Conservation (phyloP, 2,329 filamentous ascomycete species). For the Calycina herbarum region DNA sequence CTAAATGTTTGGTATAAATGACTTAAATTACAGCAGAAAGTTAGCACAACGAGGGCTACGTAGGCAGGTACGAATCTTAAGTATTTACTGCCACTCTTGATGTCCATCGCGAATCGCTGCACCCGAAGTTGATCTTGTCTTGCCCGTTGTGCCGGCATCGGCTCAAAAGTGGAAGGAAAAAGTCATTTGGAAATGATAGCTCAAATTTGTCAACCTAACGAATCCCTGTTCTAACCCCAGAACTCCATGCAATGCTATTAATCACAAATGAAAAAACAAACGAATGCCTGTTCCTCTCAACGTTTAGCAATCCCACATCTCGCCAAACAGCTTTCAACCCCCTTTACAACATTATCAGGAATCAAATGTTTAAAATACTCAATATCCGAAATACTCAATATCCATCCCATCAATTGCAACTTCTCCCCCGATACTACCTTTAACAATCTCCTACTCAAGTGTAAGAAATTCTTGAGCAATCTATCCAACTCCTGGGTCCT, state of each 20-base stretch:
- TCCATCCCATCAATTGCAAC: conserved; percentile 35
- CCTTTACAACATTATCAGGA: conserved; percentile 45
- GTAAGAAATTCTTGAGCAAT: conserved; percentile 42
- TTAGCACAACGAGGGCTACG: too few species aligned
- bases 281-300: conserved; percentile 7
- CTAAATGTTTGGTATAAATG: too few species aligned
- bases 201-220: too few species aligned
- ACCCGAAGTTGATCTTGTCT: too few species aligned
- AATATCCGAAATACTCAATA: conserved; percentile 22
- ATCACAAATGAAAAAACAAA: not conserved
- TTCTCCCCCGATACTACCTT: conserved; percentile 33
- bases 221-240: too few species aligned
- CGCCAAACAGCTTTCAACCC: conserved; percentile 45
- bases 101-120: too few species aligned
- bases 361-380: conserved; percentile 34
- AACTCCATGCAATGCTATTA: not conserved
- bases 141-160: too few species aligned
- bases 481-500: conserved; percentile 41
- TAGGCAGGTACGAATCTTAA: too few species aligned
- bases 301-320: conserved; percentile 42
- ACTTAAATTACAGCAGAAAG: too few species aligned
- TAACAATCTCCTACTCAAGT: conserved; percentile 38
- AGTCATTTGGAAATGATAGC: too few species aligned
- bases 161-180: too few species aligned
- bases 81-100: too few species aligned